Conservation (phyloP, 345 rosid species). For the Anacardium occidentale region DNA sequence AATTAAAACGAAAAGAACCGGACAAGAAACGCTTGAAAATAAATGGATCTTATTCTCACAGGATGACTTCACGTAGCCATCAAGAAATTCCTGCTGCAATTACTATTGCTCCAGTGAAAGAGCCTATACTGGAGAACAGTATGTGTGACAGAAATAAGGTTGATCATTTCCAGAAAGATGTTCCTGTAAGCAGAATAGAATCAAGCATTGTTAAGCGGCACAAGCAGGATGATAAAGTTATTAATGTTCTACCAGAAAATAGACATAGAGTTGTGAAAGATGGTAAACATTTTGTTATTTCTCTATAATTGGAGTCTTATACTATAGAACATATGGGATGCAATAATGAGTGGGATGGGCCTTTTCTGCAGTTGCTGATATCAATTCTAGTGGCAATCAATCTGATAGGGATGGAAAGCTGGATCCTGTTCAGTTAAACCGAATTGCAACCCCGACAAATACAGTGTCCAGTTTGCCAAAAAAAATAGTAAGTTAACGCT, state of each 20-base stretch:
- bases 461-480: conserved; percentile 31
- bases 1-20: conserved; percentile 49
- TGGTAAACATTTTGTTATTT: conserved; percentile 24
- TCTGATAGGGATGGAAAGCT: conserved; percentile 34
- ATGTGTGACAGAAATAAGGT: conserved; percentile 23
- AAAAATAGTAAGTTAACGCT: conserved; percentile 40
- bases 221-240: conserved; percentile 38
- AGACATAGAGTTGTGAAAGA: conserved; percentile 26
- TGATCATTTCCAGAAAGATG: conserved; percentile 31
- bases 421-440: conserved; percentile 33
- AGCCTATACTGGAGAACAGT: conserved; percentile 26
- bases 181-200: conserved; percentile 32
- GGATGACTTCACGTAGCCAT: conserved; percentile 29
- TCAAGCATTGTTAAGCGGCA: conserved; percentile 31
- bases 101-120: conserved; percentile 32
- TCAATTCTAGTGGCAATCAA: conserved; percentile 32
- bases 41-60: conserved; percentile 36
- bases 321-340: not conserved
- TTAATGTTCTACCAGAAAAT: conserved; percentile 34
- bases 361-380: conserved; percentile 48
- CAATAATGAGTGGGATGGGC: conserved; percentile 14
- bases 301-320: conserved; percentile 9
- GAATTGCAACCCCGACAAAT: conserved; percentile 30
- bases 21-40: conserved; percentile 65
- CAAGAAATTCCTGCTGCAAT: conserved; percentile 31